Evolutionary conservation across 2,329 filamentous ascomycete genomes (phyloP).

Genomic region (Fusarium penzigii): DNA sequence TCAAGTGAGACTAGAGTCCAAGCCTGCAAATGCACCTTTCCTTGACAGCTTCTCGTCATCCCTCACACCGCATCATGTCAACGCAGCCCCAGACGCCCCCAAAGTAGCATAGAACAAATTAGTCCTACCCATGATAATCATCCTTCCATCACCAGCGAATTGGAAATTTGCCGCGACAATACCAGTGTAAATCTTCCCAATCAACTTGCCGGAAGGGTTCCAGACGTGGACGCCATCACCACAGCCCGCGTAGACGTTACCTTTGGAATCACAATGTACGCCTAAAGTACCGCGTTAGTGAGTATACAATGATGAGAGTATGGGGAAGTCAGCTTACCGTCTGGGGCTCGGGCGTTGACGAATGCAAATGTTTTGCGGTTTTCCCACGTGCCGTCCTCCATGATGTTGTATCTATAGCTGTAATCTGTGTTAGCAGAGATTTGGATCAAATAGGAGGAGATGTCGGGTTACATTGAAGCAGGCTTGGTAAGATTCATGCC

Average conservation of each 20-base stretch:
- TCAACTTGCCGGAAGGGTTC: slow-evolving; percentile 45
- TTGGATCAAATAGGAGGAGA: rapidly evolving
- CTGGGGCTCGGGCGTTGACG: slow-evolving; percentile 53
- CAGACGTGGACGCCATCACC: slow-evolving; percentile 53
- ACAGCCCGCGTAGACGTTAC: slow-evolving; percentile 55
- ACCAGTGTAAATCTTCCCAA: slow-evolving; percentile 58
- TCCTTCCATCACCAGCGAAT: slow-evolving; percentile 40
- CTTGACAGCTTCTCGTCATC: no score
- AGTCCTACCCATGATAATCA: slow-evolving; percentile 39
- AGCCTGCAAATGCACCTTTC: no score
- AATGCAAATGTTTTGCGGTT: slow-evolving; percentile 59
- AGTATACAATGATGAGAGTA: background rate
- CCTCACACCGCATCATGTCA: slow-evolving; percentile 5
- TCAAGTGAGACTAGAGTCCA: no score
- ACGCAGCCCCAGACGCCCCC: slow-evolving; percentile 16
- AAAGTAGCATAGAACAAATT: slow-evolving; percentile 35
- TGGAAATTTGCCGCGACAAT: slow-evolving; percentile 47
- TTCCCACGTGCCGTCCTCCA: slow-evolving; percentile 46
- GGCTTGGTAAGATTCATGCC: slow-evolving; percentile 44
- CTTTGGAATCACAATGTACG: slow-evolving; percentile 55
- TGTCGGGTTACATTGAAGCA: slow-evolving; percentile 46
- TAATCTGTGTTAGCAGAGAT: background rate
- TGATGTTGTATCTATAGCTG: slow-evolving; percentile 49
- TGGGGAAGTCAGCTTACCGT: slow-evolving; percentile 45
- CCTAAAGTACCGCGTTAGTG: slow-evolving; percentile 33